Conservation (phyloP, 2,329 filamentous ascomycete genomes). For the Aspergillus sp. region DNA sequence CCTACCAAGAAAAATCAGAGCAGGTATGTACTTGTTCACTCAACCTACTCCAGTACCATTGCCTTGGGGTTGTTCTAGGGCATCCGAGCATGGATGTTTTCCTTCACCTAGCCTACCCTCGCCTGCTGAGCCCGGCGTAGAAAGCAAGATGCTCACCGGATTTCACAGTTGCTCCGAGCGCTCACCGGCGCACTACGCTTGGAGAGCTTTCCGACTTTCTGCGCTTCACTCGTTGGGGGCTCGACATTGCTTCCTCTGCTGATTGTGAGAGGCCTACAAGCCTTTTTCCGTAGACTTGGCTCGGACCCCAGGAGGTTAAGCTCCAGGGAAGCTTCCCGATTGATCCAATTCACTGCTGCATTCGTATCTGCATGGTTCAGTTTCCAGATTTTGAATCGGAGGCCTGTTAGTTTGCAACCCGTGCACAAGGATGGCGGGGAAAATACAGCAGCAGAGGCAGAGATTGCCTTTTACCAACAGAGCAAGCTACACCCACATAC, state of each 20-base stretch:
- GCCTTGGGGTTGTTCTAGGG: conserved; percentile 15
- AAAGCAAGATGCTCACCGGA: conserved; percentile 25
- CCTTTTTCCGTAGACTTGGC: conserved; percentile 26
- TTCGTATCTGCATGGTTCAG: conserved; percentile 55
- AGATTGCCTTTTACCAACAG: conserved; percentile 2
- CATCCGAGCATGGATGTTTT: not conserved
- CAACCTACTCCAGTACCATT: not conserved
- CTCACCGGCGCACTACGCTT: conserved; percentile 47
- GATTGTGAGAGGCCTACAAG: conserved; percentile 32
- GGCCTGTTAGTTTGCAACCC: conserved; percentile 28
- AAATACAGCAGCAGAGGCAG: conserved; percentile 14
- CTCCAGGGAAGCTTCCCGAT: conserved; percentile 25
- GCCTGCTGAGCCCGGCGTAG: not conserved
- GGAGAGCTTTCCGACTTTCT: conserved; percentile 58
- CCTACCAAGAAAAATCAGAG: conserved; percentile 38
- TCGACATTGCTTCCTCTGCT: conserved; percentile 52
- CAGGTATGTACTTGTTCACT: conserved; percentile 37
- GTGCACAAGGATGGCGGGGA: conserved; percentile 13
- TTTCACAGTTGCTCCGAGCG: conserved; percentile 43
- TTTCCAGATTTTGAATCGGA: conserved; percentile 54
- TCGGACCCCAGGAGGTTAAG: conserved; percentile 23
- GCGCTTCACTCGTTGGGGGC: conserved; percentile 56
- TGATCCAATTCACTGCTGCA: conserved; percentile 50
- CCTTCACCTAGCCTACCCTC: not conserved
- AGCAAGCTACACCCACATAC: conserved; percentile 20